Evolutionary conservation across 2,329 filamentous ascomycete genomes (phyloP).

Genomic region (Fusarium avenaceum): DNA sequence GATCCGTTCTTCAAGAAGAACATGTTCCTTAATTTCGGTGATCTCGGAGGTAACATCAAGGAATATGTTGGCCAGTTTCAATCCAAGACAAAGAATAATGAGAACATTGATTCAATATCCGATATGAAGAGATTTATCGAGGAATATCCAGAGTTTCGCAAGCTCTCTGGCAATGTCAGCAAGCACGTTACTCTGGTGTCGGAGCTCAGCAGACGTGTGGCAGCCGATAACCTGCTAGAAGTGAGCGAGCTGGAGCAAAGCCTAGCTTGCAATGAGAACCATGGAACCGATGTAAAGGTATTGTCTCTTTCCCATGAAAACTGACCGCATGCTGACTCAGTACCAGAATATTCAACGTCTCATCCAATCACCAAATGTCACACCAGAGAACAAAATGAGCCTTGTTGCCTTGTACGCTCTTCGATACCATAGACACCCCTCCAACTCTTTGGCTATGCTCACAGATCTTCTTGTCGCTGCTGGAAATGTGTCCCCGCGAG

Average conservation of each 20-base stretch:
- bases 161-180: slow-evolving; percentile 96
- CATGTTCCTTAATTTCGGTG: slow-evolving; percentile 98
- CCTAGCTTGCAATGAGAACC: slow-evolving; percentile 96
- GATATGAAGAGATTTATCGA: slow-evolving; percentile 99
- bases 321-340: slow-evolving; percentile 41
- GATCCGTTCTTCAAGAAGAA: slow-evolving; percentile 99
- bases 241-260: slow-evolving; percentile 98
- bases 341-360: slow-evolving; percentile 83
- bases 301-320: slow-evolving; percentile 26
- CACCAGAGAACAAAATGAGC: slow-evolving; percentile 85
- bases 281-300: slow-evolving; percentile 90
- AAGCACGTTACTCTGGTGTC: slow-evolving; percentile 98
- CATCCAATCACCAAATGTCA: slow-evolving; percentile 83
- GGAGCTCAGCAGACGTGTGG: slow-evolving; percentile 89
- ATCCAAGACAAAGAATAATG: slow-evolving; percentile 94
- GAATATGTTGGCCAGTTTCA: slow-evolving; percentile 99
- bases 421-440: slow-evolving; percentile 88
- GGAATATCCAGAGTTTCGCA: slow-evolving; percentile 97
- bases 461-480: slow-evolving; percentile 88
- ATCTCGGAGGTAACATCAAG: slow-evolving; percentile 95
- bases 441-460: slow-evolving; percentile 85
- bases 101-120: slow-evolving; percentile 95
- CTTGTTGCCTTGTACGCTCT: slow-evolving; percentile 95
- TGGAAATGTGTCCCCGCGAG: slow-evolving; percentile 81
- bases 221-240: slow-evolving; percentile 88